phyloP scores from a whole-genome alignment of 2,329 filamentous ascomycete genomes.

The Alternaria angustiovoidea region DNA sequence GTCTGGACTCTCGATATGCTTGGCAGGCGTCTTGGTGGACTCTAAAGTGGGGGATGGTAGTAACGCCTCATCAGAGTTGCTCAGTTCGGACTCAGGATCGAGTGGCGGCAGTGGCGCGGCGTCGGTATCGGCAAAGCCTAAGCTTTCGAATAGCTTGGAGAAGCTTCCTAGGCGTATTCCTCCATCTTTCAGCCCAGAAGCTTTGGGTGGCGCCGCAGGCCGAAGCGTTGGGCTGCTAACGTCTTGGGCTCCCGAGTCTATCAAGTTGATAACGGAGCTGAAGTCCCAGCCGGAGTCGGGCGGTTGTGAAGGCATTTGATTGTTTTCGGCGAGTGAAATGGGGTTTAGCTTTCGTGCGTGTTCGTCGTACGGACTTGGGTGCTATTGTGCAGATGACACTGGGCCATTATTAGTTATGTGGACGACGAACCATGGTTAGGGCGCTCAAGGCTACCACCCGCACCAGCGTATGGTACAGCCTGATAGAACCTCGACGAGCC shows the following conservation, averaged over 20 bases:
- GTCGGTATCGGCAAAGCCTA: conserved; percentile 47
- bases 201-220: conserved; percentile 12
- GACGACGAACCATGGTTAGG: conserved; percentile 5
- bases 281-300: conserved; percentile 56
- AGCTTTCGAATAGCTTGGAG: conserved; percentile 54
- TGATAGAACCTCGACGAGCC: background rate
- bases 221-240: conserved; percentile 31
- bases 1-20: conserved; percentile 3
- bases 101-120: conserved; percentile 31
- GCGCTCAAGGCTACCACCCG: background rate
- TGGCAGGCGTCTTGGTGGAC: background rate
- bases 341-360: background rate
- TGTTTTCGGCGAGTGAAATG: background rate
- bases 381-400: conserved; percentile 30
- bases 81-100: conserved; percentile 43
- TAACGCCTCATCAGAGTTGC: conserved; percentile 56
- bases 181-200: conserved; percentile 16
- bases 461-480: background rate
- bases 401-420: conserved; percentile 18
- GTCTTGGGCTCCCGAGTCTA: conserved; percentile 40
- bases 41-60: conserved; percentile 24
- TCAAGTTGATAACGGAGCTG: conserved; percentile 54
- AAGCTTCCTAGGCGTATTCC: conserved; percentile 55
- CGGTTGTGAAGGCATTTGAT: conserved; percentile 46
- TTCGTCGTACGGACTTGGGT: conserved; percentile 10